Evolutionary conservation across 345 rosid genomes (phyloP), one percentile per base, ranked within the genome.

Genomic region (Noccaea caerulescens): DNA sequence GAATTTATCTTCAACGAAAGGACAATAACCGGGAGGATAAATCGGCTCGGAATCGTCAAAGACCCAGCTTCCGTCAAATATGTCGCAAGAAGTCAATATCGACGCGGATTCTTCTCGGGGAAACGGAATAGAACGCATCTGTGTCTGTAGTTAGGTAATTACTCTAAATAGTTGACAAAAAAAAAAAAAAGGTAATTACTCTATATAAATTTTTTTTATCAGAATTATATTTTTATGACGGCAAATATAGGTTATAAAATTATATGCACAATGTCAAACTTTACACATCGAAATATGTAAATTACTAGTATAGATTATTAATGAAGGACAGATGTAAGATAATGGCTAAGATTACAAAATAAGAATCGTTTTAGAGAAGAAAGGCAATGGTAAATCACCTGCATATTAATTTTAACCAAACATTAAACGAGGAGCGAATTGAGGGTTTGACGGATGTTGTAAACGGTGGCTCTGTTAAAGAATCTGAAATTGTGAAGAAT

Each of bases 381-480:
- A 79, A 71, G 44, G 67, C 84, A 8, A 77, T 43, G 49, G 82
- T 64, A 70, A 82, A 75, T 83, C 10, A 46, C 96, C 99, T 91
- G 72, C 67, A 72, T n/a, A 16, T 13, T 25, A 10, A 14, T 1
- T 41, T 13, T 0, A 42, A 43, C 33, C 36, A 7, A 59, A 67
- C 37, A 50, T 56, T n/a, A 66, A 69, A 63, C 66, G 42, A 47
- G 27, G 18, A 60, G 13, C 33, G 13, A 55, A 33, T 83, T 79
- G 70, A 91, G 80, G 4, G 95, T 87, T 72, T 86, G 84, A 67
- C 80, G 74, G 57, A 94, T 60, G 44, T 76, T 89, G 6, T 14
- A 8, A 66, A 85, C 67, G 14, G 98, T 91, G 46, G 99, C 96
- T 41, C 62, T 82, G 55, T 91, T 94, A 75, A 81, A 83, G 82